Conservation (phyloP, 2,329 filamentous ascomycete species). For the Fusarium torreyae region DNA sequence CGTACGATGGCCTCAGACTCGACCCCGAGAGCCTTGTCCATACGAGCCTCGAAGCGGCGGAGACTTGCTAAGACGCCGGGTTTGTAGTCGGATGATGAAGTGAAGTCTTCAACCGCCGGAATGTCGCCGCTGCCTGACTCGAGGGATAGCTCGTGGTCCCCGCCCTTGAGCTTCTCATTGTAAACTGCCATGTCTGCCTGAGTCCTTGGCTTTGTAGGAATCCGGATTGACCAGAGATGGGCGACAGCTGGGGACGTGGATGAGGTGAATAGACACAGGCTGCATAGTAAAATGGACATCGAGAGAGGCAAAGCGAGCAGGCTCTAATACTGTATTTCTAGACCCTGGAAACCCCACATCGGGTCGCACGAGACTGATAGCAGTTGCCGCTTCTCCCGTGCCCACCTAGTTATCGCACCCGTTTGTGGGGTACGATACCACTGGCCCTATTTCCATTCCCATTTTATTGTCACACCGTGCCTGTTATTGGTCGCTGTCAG, state of each 20-base stretch:
- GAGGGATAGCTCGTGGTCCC: slow-evolving; percentile 9
- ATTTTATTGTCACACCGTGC: neutral
- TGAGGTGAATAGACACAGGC: neutral
- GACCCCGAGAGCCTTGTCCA: slow-evolving; percentile 16
- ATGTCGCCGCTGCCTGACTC: slow-evolving; percentile 17
- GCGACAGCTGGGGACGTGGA: neutral
- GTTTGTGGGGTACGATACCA: neutral
- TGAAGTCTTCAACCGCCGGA: neutral
- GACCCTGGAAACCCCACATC: slow-evolving; percentile 2
- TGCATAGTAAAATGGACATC: neutral
- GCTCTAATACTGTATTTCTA: slow-evolving; percentile 10
- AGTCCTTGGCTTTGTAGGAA: neutral
- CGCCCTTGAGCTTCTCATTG: slow-evolving; percentile 19
- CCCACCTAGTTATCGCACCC: neutral
- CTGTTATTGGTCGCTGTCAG: neutral
- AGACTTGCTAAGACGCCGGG: slow-evolving; percentile 5
- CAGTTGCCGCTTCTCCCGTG: slow-evolving; percentile 22
- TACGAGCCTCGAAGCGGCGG: slow-evolving; percentile 16
- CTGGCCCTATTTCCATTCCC: neutral
- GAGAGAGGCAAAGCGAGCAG: neutral
- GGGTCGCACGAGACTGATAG: neutral
- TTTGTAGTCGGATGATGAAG: neutral
- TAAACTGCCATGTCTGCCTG: slow-evolving; percentile 2
- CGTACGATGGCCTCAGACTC: slow-evolving; percentile 15
- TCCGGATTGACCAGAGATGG: neutral